Evolutionary conservation across 371 early-diverging fungal genomes (phyloP), one percentile per base, ranked within the genome.

Genomic region (Parasitella parasitica): DNA sequence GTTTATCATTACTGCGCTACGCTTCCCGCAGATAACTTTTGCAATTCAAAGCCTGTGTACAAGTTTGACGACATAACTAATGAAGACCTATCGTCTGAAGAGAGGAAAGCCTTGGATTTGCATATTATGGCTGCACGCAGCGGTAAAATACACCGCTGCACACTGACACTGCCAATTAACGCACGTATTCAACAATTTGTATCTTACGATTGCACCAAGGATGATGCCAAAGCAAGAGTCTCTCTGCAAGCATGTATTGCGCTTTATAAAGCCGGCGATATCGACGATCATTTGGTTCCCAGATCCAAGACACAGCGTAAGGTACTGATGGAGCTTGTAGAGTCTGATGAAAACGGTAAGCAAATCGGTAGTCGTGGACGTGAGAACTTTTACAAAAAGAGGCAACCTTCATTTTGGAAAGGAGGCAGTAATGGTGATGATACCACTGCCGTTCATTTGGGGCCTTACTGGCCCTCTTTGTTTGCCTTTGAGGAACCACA

Each of bases 231-330:
- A 67, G 83, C 86, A 22, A 66, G 80, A 7, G 91, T 88, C 0
- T 89, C 91, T 0, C 84, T 91, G 35, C 85, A 91, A 38, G 80
- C 87, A 0, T 84, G 89, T 41, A 85, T 87, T 48, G 64, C 78
- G 52, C 76, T 96, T 4, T 88, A 91, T 52, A 63, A 64, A 28
- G 43, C 71, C 2, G 87, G 88, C 1, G 90, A 85, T 1, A 75
- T 96, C 24, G 83, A 91, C 63, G 92, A 94, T 36, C 76, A 87
- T 41, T 73, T 96, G 22, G 46, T 86, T 6, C 94, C 59, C 4
- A 49, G 91, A 0, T 64, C 59, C 13, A 64, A 63, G 26, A 46
- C 24, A 11, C 61, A 55, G 6, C 61, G 61, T 4, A 76, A 82
- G 22, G 53, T 66, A 54, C 59, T 74, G 13, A 69, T 64, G 39